These are phyloP conservation scores for Penicillium glabrum DNA, from an alignment of 2,329 filamentous ascomycete genomes.

Conservation along the genomic window DNA sequence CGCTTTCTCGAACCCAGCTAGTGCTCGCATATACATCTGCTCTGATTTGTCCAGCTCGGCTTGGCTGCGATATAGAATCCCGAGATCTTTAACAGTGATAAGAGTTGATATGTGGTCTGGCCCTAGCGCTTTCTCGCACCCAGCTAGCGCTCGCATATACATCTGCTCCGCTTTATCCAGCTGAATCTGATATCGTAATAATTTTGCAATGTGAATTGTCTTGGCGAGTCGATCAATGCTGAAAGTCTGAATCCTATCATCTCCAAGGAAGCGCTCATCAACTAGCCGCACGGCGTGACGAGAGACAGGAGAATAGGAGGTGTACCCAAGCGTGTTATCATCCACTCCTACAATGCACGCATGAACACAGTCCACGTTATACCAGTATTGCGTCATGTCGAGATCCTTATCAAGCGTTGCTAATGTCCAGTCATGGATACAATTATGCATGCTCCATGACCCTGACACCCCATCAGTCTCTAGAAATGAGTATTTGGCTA, in stretches of 20 bases:
- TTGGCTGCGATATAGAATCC: neutral
- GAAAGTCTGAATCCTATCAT: neutral
- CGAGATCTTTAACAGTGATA: too few species aligned
- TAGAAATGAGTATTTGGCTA: constrained; percentile 2
- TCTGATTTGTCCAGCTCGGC: constrained; percentile 19
- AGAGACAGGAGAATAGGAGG: neutral
- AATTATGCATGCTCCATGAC: constrained; percentile 8
- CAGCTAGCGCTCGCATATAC: too few species aligned
- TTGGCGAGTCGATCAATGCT: neutral
- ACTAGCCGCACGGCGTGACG: neutral
- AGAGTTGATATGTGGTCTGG: too few species aligned
- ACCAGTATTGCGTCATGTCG: neutral
- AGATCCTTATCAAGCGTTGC: constrained; percentile 1
- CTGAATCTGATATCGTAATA: neutral
- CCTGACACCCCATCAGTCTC: neutral
- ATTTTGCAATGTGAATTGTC: neutral
- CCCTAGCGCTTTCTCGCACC: constrained; percentile 17
- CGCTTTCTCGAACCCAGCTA: neutral
- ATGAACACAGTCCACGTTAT: neutral
- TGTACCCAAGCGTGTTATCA: neutral
- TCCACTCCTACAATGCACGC: neutral
- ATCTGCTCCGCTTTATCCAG: constrained; percentile 17
- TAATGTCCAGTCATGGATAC: constrained; percentile 3
- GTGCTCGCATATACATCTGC: neutral
- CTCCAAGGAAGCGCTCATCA: neutral